Evolutionary conservation across 441 rosid species (phyloP), one percentile per base, ranked within the genome.

Genomic region (Manihot esculenta): DNA sequence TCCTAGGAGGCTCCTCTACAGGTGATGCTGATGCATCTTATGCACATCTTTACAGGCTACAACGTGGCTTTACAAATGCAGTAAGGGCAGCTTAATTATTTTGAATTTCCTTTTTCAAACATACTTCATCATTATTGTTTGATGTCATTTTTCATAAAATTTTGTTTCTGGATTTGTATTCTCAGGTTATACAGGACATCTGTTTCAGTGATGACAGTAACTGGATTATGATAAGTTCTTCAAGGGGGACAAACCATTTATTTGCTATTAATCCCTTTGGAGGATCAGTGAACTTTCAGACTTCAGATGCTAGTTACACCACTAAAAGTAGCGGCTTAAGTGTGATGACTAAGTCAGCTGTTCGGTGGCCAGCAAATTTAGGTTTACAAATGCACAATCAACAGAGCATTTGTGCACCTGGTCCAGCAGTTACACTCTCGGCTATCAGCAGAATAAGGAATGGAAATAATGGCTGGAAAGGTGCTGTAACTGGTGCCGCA

Each of bases 51-150:
- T 94, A 86, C 84, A 80, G 84, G 87, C 88, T 94, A 72, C 97
- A 92, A 67, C 97, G 99, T 69, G 99, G 99, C 77, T 80, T 94
- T 33, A 94, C 99, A 26, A 87, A 92, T 81, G 99, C 99, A 20
- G 99, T 94, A 90, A 80, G 91, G 62, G 55, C 72, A 62, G 68
- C 58, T 7, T 53, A 38, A 7, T 61, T 53, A 20, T 44, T 71
- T 66, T 59, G 48, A 47, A 7, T 38, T 38, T 38, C 7, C 7
- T 18, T 50, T 73, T 65, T 71, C 14, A 38, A 38, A 38, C 7
- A 27, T 23, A 18, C 65, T 44, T 50, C 26, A 58, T 20, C 49
- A 27, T 48, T 75, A 49, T 62, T n/a, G 35, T 42, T 45, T 66
- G 69, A 48, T 47, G 10, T 65, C 5, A 47, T 64, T 24, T 27